Evolutionary conservation across 192 early-diverging fungal genomes (phyloP).

Genomic region (Mortierella claussenii): DNA sequence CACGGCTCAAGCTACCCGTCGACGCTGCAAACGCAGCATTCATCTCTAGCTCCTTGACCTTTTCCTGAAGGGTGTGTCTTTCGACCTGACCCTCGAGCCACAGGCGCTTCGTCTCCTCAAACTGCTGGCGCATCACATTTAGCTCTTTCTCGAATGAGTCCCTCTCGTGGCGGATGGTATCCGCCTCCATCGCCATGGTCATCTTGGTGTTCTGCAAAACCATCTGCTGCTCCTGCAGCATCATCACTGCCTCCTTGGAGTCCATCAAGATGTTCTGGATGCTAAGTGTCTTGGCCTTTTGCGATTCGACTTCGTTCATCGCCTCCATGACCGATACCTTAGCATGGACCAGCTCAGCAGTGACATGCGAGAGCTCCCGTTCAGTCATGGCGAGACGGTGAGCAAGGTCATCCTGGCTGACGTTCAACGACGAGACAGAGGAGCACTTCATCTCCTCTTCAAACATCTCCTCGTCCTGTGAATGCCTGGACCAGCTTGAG

Average conservation of each 20-base stretch:
- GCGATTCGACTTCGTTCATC: slow-evolving; percentile 48
- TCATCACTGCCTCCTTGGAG: slow-evolving; percentile 38
- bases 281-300: slow-evolving; percentile 30
- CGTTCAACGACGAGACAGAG: slow-evolving; percentile 32
- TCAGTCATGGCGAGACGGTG: slow-evolving; percentile 24
- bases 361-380: slow-evolving; percentile 45
- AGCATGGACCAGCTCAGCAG: slow-evolving; percentile 29
- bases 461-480: slow-evolving; percentile 33
- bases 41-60: slow-evolving; percentile 52
- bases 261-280: slow-evolving; percentile 33
- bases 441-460: slow-evolving; percentile 15
- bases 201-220: slow-evolving; percentile 36
- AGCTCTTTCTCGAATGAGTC: slow-evolving; percentile 26
- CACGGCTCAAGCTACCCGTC: slow-evolving; percentile 9
- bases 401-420: slow-evolving; percentile 33
- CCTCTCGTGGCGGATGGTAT: slow-evolving; percentile 28
- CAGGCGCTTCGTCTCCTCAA: slow-evolving; percentile 42
- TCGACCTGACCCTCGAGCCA: slow-evolving; percentile 44
- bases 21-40: slow-evolving; percentile 38
- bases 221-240: slow-evolving; percentile 52
- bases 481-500: slow-evolving; percentile 38
- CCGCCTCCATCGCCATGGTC: slow-evolving; percentile 41
- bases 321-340: slow-evolving; percentile 51
- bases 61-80: slow-evolving; percentile 36
- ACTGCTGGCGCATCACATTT: slow-evolving; percentile 38